Base-by-base conservation (phyloP, 2,329 filamentous ascomycete genomes). In the Stachybotrys chlorohalonatus region DNA sequence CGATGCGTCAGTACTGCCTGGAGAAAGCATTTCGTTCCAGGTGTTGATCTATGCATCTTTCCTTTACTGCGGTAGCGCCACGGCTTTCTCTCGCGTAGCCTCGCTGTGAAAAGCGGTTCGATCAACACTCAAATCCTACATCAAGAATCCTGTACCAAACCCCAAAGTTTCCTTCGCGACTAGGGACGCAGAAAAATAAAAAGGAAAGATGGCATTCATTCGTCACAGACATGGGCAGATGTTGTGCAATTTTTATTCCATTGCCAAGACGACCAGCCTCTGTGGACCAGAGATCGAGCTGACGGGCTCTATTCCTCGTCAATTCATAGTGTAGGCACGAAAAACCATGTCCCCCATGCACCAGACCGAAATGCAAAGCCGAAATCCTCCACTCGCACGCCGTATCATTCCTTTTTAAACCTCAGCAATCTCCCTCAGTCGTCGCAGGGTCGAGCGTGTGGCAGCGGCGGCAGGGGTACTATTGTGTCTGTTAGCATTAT, bases 351-450 rank as follows among this genome's bases (percentile, higher is more conserved):
- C 65, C 69, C 72, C 71, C 68, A 60, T 74, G 72, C 71, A 74
- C 72, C 72, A 70, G 68, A 73, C 70, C 70, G 71, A 73, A 74
- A 74, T 73, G 70, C 70, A 73, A 70, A 72, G 69, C 67, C 70
- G 61, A 69, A 68, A 66, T 68, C 61, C 60, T 64, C 64, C 59
- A 61, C 60, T 32, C 15, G 24, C 62, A 61, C 59, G 63, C 59
- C 62, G 64, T 58, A 58, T 55, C 57, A 63, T 57, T 62, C 69
- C 68, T 74, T 81, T 74, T 81, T 89, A 93, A 79, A 95, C 90
- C 85, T 96, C 92, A 73, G 89, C 89, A 80, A 96, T 95, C 81
- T 96, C 92, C 75, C 92, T 88, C 81, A 96, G 84, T 85, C 92
- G 88, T 81, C 92, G 89, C 79, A 96, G 91, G 69, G 92, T 96